Conservation (phyloP, 345 rosid species). For the Salix purpurea region DNA sequence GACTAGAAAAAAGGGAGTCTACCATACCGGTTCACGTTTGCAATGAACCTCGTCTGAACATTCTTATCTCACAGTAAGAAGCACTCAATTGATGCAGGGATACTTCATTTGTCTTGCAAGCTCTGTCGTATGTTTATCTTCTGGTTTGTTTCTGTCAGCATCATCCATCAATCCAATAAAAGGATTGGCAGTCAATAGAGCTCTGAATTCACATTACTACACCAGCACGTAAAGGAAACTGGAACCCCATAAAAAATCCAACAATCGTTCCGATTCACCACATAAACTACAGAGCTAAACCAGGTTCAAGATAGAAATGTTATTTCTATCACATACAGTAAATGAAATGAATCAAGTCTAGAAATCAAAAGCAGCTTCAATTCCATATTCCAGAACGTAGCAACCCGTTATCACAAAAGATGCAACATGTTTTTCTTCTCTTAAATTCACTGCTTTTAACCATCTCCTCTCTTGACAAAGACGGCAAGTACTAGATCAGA, state of each 20-base stretch:
- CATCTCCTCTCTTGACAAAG: background rate
- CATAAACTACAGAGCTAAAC: too few relatives aligned
- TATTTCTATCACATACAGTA: too few relatives aligned
- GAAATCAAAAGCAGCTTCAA: background rate
- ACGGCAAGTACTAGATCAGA: background rate
- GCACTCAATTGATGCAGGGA: background rate
- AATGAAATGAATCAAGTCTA: background rate
- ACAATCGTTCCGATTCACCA: too few relatives aligned
- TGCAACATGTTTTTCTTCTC: background rate
- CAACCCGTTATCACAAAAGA: background rate
- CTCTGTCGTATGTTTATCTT: background rate
- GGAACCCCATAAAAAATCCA: too few relatives aligned
- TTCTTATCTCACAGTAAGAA: background rate
- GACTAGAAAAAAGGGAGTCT: too few relatives aligned
- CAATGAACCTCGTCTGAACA: too few relatives aligned
- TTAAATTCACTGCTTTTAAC: background rate
- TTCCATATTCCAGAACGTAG: background rate
- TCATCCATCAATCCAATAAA: too few relatives aligned
- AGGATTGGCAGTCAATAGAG: too few relatives aligned
- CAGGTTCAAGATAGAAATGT: background rate
- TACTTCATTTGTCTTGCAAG: background rate
- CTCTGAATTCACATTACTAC: too few relatives aligned
- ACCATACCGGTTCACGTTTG: too few relatives aligned
- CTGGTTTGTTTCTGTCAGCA: too few relatives aligned
- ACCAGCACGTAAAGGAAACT: too few relatives aligned